Percentiles rank a stretch among this genome's conserved stretches.
phyloP scores from a whole-genome alignment of 176 grass and related monocot genomes.

The Oryza nivara region DNA sequence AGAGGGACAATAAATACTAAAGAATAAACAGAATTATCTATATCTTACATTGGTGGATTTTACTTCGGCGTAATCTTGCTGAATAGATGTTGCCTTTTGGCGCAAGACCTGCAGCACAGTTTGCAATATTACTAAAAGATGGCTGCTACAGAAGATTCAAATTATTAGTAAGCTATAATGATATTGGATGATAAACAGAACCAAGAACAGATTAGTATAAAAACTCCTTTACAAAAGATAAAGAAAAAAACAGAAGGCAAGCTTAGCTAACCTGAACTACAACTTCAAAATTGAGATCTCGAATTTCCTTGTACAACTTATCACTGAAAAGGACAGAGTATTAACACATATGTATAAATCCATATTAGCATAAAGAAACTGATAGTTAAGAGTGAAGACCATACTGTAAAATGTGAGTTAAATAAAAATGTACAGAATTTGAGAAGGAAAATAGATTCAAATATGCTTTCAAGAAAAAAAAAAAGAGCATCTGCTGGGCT shows the following conservation, averaged over 20 bases:
- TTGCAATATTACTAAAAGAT: conserved; percentile 29
- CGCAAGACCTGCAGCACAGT: conserved; percentile 78
- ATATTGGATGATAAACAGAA: conserved; percentile 22
- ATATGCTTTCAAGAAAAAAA: background rate
- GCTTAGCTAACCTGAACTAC: conserved; percentile 77
- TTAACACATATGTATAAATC: conserved; percentile 15
- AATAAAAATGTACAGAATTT: background rate
- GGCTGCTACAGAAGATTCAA: background rate
- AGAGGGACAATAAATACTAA: background rate
- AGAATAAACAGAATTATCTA: background rate
- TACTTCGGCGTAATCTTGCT: conserved; percentile 95
- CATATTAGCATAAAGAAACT: conserved; percentile 3
- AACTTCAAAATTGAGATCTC: conserved; percentile 97
- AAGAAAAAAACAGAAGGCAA: background rate
- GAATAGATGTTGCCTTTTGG: conserved; percentile 96
- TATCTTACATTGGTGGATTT: conserved; percentile 75
- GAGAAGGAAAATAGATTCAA: background rate
- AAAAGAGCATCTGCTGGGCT: background rate
- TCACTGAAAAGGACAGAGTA: conserved; percentile 64
- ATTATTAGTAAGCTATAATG: background rate
- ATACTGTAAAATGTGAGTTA: background rate
- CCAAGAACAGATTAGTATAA: background rate
- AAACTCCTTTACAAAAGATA: conserved; percentile 24
- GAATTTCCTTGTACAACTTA: conserved; percentile 97
- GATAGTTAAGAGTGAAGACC: background rate